phyloP scores from a whole-genome alignment of 2,329 filamentous ascomycete species.

The Exophiala sp. region DNA sequence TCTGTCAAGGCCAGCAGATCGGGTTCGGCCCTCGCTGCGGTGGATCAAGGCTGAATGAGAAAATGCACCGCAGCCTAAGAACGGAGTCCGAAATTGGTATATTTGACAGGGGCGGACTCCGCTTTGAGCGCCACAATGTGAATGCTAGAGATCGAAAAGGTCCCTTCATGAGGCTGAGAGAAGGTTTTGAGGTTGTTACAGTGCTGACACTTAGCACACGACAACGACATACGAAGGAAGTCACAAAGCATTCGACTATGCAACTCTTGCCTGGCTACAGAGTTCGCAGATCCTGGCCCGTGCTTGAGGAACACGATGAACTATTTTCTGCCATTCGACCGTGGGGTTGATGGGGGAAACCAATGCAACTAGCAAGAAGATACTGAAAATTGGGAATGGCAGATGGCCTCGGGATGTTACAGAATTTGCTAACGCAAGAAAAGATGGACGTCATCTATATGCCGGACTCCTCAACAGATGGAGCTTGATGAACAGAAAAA shows the following conservation, averaged over 20 bases:
- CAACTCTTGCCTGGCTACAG: background rate
- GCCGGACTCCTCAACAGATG: slow-evolving; percentile 13
- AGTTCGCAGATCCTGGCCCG: background rate
- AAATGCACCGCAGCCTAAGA: slow-evolving; percentile 4
- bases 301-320: background rate
- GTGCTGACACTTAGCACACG: background rate
- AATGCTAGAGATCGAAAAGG: slow-evolving; percentile 8
- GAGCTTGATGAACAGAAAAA: slow-evolving; percentile 2
- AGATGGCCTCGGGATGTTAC: slow-evolving; percentile 4
- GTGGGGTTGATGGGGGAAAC: slow-evolving; percentile 8
- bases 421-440: slow-evolving; percentile 3
- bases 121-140: slow-evolving; percentile 8
- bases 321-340: slow-evolving; percentile 12
- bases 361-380: background rate
- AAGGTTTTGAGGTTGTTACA: slow-evolving; percentile 3
- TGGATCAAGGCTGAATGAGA: background rate
- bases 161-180: slow-evolving; percentile 18
- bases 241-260: slow-evolving; percentile 1
- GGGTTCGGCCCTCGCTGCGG: slow-evolving; percentile 1
- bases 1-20: background rate
- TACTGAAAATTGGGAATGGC: background rate
- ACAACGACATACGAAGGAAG: slow-evolving; percentile 13
- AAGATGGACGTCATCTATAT: slow-evolving; percentile 8
- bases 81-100: slow-evolving; percentile 25
- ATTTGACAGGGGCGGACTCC: slow-evolving; percentile 19